phyloP scores from a whole-genome alignment of 2,329 filamentous ascomycete genomes.

The Trichophyton rubrum region DNA sequence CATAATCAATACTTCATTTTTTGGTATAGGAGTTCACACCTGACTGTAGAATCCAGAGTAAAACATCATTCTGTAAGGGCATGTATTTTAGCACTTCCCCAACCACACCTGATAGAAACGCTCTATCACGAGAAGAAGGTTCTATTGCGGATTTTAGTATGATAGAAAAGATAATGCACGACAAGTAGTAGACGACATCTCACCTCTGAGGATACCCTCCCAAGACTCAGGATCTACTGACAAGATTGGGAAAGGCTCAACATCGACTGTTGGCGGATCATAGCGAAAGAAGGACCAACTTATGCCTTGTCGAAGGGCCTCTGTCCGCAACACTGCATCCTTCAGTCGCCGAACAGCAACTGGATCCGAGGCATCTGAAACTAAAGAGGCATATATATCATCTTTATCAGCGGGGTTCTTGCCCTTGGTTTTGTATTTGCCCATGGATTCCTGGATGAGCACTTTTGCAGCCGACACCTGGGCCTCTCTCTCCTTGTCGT shows the following conservation, averaged over 20 bases:
- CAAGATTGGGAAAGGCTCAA: conserved; percentile 25
- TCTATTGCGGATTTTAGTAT: conserved; percentile 21
- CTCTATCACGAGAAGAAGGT: conserved; percentile 42
- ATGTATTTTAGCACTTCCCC: conserved; percentile 40
- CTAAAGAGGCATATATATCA: conserved; percentile 31
- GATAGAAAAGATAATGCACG: not conserved
- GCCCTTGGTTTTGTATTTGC: conserved; percentile 4
- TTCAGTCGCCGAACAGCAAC: conserved; percentile 38
- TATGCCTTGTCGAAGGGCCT: conserved; percentile 42
- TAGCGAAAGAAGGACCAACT: conserved; percentile 47
- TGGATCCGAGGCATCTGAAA: conserved; percentile 34
- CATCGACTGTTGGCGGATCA: conserved; percentile 14
- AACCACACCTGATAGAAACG: conserved; percentile 51
- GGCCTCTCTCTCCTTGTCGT: conserved; percentile 48
- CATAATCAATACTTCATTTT: not conserved
- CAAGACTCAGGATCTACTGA: conserved; percentile 22
- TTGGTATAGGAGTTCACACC: conserved; percentile 17
- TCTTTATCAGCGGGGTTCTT: conserved; percentile 19
- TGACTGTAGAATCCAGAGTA: conserved; percentile 48
- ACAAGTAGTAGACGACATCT: conserved; percentile 6
- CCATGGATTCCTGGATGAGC: conserved; percentile 13
- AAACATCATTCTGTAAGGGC: conserved; percentile 49
- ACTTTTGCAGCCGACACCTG: conserved; percentile 31
- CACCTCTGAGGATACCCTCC: conserved; percentile 24
- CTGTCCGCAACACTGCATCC: conserved; percentile 48